Evolutionary conservation across 2,329 filamentous ascomycete species (phyloP).

Genomic region (Penicillium digitatum): DNA sequence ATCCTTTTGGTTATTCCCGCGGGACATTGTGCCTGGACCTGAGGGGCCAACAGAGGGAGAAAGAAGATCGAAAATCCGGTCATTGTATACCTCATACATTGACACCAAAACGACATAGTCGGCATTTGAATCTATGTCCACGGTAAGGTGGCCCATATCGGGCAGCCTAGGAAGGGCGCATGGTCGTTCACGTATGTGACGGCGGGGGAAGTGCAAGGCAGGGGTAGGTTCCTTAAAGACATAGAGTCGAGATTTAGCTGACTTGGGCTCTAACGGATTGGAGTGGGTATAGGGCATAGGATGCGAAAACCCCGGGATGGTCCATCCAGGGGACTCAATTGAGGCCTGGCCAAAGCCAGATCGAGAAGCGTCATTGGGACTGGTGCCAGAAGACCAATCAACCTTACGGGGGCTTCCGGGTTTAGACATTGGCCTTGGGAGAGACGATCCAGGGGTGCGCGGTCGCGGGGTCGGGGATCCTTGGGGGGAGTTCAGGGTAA

Average conservation of each 20-base stretch:
- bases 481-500: slow-evolving; percentile 27
- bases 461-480: slow-evolving; percentile 18
- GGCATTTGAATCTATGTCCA: slow-evolving; percentile 63
- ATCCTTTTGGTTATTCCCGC: slow-evolving; percentile 58
- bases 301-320: slow-evolving; percentile 12
- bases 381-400: neutral
- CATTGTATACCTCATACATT: slow-evolving; percentile 99
- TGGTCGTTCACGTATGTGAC: slow-evolving; percentile 62
- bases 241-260: slow-evolving; percentile 38
- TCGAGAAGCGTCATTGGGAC: slow-evolving; percentile 9
- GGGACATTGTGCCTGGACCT: slow-evolving; percentile 38
- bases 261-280: slow-evolving; percentile 23
- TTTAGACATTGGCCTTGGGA: slow-evolving; percentile 7
- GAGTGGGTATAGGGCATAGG: slow-evolving; percentile 28
- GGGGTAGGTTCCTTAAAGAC: slow-evolving; percentile 54
- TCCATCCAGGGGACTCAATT: slow-evolving; percentile 13
- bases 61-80: slow-evolving; percentile 91
- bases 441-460: slow-evolving; percentile 15
- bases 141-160: slow-evolving; percentile 65
- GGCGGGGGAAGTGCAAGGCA: slow-evolving; percentile 54
- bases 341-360: slow-evolving; percentile 1
- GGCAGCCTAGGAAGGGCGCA: slow-evolving; percentile 70
- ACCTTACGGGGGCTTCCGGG: slow-evolving; percentile 13
- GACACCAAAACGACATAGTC: slow-evolving; percentile 88
- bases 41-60: slow-evolving; percentile 53